Evolutionary conservation across 192 early-diverging fungal genomes (phyloP).

Genomic region (Paraglomus brasilianum): DNA sequence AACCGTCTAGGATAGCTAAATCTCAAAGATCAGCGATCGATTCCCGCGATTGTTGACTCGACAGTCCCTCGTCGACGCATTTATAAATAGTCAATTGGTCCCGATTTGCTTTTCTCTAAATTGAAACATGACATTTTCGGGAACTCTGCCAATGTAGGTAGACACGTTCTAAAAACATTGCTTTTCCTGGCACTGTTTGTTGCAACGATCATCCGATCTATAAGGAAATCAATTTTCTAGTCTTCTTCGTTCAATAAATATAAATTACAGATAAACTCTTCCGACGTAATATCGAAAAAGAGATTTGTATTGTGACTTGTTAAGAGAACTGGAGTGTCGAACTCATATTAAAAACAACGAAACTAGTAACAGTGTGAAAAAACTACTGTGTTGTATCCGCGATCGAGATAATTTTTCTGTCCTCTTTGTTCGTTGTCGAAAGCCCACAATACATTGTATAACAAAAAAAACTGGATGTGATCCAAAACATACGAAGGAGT

Average conservation of each 20-base stretch:
- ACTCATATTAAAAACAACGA: conserved; percentile 1
- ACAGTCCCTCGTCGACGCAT: too few species aligned
- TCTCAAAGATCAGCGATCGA: too few species aligned
- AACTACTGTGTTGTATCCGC: neutral
- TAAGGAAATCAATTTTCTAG: neutral
- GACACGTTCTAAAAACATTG: too few species aligned
- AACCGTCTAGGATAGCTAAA: too few species aligned
- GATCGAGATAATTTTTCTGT: conserved; percentile 20
- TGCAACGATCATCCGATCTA: neutral
- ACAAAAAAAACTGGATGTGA: too few species aligned
- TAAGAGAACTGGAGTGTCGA: conserved; percentile 7
- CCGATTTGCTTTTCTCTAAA: too few species aligned
- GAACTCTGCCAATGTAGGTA: too few species aligned
- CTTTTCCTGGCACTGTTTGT: neutral
- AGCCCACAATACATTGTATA: conserved; percentile 11
- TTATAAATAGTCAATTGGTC: too few species aligned
- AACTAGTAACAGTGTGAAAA: neutral
- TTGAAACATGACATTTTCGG: too few species aligned
- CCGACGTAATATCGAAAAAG: neutral
- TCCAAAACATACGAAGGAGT: too few species aligned
- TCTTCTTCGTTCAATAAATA: too few species aligned
- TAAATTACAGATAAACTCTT: neutral
- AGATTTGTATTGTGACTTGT: conserved; percentile 11
- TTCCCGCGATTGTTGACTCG: too few species aligned
- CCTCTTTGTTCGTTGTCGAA: conserved; percentile 19